A percentile compares a stretch with the other conserved stretches of the same genome.
These are phyloP conservation scores for Mucuna pruriens DNA, from an alignment of 306 rosid species.

Conservation along the genomic window DNA sequence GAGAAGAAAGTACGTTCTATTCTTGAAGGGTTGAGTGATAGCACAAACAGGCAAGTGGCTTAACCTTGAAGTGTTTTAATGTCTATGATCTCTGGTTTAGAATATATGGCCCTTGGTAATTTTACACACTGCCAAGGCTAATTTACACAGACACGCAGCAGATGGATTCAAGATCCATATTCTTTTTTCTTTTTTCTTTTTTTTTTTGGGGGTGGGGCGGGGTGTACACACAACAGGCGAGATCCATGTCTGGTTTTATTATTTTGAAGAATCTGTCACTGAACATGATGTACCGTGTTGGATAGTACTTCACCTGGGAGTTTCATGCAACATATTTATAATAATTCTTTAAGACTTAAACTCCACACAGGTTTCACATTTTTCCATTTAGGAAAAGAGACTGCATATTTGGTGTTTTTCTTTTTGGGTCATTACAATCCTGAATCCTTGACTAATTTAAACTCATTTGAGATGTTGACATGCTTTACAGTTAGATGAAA, in stretches of 20 bases:
- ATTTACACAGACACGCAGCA: neutral
- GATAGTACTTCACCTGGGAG: neutral
- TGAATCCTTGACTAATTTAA: constrained; percentile 1
- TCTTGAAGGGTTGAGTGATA: constrained; percentile 79
- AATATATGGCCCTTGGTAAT: neutral
- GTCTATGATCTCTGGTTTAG: constrained; percentile 8
- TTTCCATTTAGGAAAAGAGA: neutral
- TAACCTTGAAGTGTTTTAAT: too few relatives aligned
- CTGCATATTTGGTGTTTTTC: neutral
- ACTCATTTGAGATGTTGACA: neutral
- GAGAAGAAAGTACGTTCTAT: constrained; percentile 91
- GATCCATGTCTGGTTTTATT: too few relatives aligned
- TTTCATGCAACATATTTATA: constrained; percentile 9
- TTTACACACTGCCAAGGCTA: constrained; percentile 28
- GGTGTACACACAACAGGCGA: too few relatives aligned
- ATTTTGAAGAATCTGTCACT: neutral
- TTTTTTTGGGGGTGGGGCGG: neutral
- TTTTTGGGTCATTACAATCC: neutral
- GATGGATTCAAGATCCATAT: neutral
- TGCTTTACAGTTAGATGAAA: neutral
- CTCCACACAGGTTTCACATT: neutral
- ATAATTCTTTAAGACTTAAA: constrained; percentile 20
- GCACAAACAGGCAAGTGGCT: constrained; percentile 76
- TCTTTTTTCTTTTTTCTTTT: neutral
- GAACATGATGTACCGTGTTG: neutral